A percentile compares a stretch with the other conserved stretches of the same genome.
Evolutionary conservation across 306 rosid genomes (phyloP).

Genomic region (Glycyrrhiza uralensis): DNA sequence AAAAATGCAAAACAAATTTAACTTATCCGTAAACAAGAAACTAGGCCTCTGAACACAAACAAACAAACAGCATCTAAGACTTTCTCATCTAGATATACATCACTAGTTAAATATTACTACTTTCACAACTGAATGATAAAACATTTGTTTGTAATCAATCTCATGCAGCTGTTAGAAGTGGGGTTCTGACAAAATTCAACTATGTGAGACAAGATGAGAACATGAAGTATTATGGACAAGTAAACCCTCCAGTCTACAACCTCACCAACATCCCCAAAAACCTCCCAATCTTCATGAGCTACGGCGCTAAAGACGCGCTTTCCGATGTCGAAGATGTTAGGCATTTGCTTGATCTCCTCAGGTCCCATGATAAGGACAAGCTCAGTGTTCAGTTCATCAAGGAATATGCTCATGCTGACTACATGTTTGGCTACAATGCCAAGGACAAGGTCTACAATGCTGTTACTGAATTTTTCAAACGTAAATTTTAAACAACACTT

Average conservation of each 20-base stretch:
- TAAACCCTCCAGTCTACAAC: slow-evolving; percentile 55
- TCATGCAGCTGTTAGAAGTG: slow-evolving; percentile 48
- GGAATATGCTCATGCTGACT: slow-evolving; percentile 67
- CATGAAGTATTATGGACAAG: slow-evolving; percentile 36
- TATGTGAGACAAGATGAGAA: slow-evolving; percentile 30
- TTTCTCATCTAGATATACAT: no score
- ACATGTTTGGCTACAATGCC: slow-evolving; percentile 55
- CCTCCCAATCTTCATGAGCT: slow-evolving; percentile 65
- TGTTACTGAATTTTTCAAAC: slow-evolving; percentile 43
- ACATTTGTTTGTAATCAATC: no score
- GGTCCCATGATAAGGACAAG: slow-evolving; percentile 55
- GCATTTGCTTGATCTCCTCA: slow-evolving; percentile 36
- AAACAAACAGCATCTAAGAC: no score
- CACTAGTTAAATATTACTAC: no score
- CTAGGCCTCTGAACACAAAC: no score
- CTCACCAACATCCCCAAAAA: slow-evolving; percentile 59
- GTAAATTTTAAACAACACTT: slow-evolving; percentile 9
- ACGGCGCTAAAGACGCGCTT: slow-evolving; percentile 68
- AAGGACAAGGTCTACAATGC: slow-evolving; percentile 44
- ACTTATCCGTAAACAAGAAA: no score
- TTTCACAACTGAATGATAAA: no score
- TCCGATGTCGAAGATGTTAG: slow-evolving; percentile 50
- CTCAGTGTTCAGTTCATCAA: slow-evolving; percentile 52
- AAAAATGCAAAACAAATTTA: no score
- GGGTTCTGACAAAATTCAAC: slow-evolving; percentile 52